Percentiles rank a stretch among this genome's conserved stretches.
These are phyloP conservation scores for Populus ilicifolia DNA, from an alignment of 345 rosid species.

Conservation along the genomic window DNA sequence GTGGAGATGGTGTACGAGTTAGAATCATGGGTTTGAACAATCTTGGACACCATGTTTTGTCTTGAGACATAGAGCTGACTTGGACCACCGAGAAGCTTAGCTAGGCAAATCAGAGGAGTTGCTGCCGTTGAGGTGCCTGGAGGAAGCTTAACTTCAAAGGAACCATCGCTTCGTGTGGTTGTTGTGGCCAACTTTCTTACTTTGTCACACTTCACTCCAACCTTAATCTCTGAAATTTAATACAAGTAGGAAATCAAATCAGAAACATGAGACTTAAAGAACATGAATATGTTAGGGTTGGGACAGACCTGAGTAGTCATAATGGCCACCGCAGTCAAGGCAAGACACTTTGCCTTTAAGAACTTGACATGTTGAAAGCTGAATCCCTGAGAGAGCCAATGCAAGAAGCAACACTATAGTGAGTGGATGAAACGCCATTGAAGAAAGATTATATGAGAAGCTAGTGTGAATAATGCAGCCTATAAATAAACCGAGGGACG, in stretches of 20 bases:
- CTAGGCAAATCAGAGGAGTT: slow-evolving; percentile 43
- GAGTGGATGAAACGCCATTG: slow-evolving; percentile 38
- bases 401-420: slow-evolving; percentile 31
- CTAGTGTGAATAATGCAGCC: neutral
- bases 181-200: slow-evolving; percentile 39
- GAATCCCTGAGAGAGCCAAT: slow-evolving; percentile 32
- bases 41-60: slow-evolving; percentile 40
- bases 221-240: slow-evolving; percentile 46
- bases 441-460: slow-evolving; percentile 16
- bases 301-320: slow-evolving; percentile 56
- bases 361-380: slow-evolving; percentile 34
- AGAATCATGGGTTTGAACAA: slow-evolving; percentile 29
- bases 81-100: slow-evolving; percentile 56
- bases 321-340: slow-evolving; percentile 44
- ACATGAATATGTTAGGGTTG: neutral
- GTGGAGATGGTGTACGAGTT: slow-evolving; percentile 47
- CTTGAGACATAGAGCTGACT: slow-evolving; percentile 49
- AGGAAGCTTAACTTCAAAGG: slow-evolving; percentile 60
- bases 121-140: neutral
- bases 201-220: slow-evolving; percentile 56
- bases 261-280: neutral
- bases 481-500: slow-evolving; percentile 24
- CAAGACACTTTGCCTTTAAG: slow-evolving; percentile 62
- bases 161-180: slow-evolving; percentile 45
- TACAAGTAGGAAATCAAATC: neutral